Evolutionary conservation across 257 asterid genomes (phyloP), one percentile per base, ranked within the genome.

Genomic region (Paulownia fortunei): DNA sequence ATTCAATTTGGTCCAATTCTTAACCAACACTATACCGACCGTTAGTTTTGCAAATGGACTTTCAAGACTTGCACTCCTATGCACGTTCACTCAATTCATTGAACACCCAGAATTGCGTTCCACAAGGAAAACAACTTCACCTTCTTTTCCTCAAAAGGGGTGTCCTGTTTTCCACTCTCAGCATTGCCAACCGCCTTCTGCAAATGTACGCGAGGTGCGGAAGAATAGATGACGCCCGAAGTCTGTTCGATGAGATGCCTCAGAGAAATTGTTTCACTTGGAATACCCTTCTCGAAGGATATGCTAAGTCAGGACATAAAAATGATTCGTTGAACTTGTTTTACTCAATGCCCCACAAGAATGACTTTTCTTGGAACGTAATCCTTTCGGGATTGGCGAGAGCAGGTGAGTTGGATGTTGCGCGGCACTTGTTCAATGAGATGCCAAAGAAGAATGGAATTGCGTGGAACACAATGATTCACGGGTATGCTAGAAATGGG

Each of bases 221-320:
- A 7, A 79, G 75, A 54, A 46, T 89, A 9, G 32, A 58, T 0
- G 89, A 89, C 34, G 97, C 95, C 6, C 85, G 78, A 0, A 76
- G 62, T 2, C 78, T 92, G 92, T 94, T 94, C 18, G 98, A 88
- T 36, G 96, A 94, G 81, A 92, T 92, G 90, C 80, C 92, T 73
- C 76, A 84, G 0, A 86, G 92, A 81, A 94, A 90, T 32, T 54
- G 64, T 51, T 94, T 92, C 87, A 79, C 95, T 62, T 92, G 95
- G 96, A 94, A 91, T 70, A 84, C 90, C 54, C 82, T 94, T 84
- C 87, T 92, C 24, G 99, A 92, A 82, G 94, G 95, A 30, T 87
- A 86, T 18, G 88, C 95, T 44, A 89, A 87, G 79, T 26, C 60
- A 6, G 92, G 89, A 0, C 70, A 67, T 12, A 77, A 51, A n/a